Conservation (phyloP, 2,329 filamentous ascomycete genomes). For the Botrytis fabae region DNA sequence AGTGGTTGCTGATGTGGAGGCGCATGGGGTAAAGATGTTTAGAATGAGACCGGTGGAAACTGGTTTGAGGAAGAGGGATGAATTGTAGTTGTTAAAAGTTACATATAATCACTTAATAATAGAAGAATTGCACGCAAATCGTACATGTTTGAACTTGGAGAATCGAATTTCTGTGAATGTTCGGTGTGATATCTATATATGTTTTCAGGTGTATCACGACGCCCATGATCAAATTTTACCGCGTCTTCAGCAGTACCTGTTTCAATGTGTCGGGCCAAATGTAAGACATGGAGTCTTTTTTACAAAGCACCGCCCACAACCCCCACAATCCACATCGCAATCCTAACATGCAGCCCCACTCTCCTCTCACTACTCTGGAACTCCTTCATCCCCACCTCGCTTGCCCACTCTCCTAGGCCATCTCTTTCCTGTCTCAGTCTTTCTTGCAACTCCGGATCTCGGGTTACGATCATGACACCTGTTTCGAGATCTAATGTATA, state of each 20-base stretch:
- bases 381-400: constrained; percentile 69
- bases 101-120: neutral
- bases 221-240: neutral
- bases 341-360: constrained; percentile 78
- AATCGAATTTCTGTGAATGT: neutral
- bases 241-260: neutral
- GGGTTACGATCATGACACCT: constrained; percentile 82
- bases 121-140: neutral
- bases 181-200: neutral
- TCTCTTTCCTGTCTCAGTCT: constrained; percentile 76
- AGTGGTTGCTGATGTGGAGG: constrained; percentile 46
- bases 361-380: constrained; percentile 78
- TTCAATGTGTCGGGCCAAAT: neutral
- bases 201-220: neutral
- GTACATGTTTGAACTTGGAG: neutral
- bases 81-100: constrained; percentile 40
- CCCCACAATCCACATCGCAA: constrained; percentile 93
- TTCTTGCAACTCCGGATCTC: constrained; percentile 68
- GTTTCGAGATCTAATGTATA: constrained; percentile 91
- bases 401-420: constrained; percentile 76
- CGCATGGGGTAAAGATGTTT: constrained; percentile 53
- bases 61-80: constrained; percentile 41
- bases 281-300: constrained; percentile 20
- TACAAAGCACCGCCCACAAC: constrained; percentile 85
- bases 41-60: constrained; percentile 41